Evolutionary conservation across 768 basidiomycete genomes (phyloP).

Genomic region (Auricularia sp.): DNA sequence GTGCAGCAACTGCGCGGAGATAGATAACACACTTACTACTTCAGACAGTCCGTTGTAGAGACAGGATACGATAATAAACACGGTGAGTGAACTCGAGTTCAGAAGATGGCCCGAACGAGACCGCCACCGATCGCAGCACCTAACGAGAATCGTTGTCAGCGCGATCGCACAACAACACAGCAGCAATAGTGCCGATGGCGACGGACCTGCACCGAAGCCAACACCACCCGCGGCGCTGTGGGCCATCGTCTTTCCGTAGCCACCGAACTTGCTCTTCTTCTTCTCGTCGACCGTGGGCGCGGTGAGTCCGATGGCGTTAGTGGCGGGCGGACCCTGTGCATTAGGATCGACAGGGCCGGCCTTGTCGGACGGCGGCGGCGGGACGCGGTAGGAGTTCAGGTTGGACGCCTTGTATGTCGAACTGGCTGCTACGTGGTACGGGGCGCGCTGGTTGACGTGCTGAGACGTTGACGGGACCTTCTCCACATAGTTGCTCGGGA

Average conservation of each 20-base stretch:
- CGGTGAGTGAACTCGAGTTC: slow-evolving; percentile 5
- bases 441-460: slow-evolving; percentile 2
- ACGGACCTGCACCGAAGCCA: slow-evolving; percentile 62
- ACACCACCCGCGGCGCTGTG: slow-evolving; percentile 48
- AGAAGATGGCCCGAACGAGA: slow-evolving; percentile 41
- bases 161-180: slow-evolving; percentile 23
- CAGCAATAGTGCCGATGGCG: slow-evolving; percentile 17
- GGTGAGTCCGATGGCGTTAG: slow-evolving; percentile 31
- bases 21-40: background rate
- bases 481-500: slow-evolving; percentile 37
- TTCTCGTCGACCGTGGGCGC: slow-evolving; percentile 25
- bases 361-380: background rate
- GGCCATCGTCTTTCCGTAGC: slow-evolving; percentile 44
- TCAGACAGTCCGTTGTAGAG: background rate
- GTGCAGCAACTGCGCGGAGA: too few species aligned
- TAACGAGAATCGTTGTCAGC: slow-evolving; percentile 10
- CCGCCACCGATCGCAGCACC: slow-evolving; percentile 16
- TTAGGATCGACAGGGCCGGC: background rate
- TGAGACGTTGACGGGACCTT: background rate
- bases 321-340: background rate
- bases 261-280: slow-evolving; percentile 54
- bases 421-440: slow-evolving; percentile 2
- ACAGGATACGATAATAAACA: background rate
- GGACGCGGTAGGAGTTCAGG: background rate
- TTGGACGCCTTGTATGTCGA: background rate